Conservation (phyloP, 768 basidiomycete genomes). For the Leccinum variicolor region DNA sequence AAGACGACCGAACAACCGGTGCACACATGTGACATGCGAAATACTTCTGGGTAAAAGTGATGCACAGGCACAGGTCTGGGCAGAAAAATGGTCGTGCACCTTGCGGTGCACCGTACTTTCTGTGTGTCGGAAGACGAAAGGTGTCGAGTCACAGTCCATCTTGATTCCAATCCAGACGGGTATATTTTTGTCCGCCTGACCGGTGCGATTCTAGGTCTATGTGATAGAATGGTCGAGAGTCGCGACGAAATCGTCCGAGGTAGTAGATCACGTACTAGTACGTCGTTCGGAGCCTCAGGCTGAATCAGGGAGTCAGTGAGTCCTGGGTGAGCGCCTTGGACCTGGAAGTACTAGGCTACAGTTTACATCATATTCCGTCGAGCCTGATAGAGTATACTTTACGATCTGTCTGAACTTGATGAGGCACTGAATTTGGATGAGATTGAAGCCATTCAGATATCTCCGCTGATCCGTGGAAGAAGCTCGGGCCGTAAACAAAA, state of each 20-base stretch:
- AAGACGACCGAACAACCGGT: background rate
- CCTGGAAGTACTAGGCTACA: background rate
- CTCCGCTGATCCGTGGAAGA: background rate
- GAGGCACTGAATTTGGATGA: background rate
- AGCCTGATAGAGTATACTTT: background rate
- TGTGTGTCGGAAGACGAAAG: background rate
- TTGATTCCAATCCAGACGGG: background rate
- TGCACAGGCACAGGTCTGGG: background rate
- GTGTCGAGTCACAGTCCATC: background rate
- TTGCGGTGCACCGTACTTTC: no score
- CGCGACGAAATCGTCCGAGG: background rate
- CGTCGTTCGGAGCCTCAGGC: background rate
- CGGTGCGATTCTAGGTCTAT: background rate
- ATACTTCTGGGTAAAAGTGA: background rate
- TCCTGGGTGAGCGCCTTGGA: background rate
- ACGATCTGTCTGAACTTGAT: background rate
- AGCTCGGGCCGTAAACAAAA: no score
- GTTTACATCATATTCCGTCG: background rate
- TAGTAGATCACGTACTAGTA: background rate
- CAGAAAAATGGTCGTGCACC: background rate
- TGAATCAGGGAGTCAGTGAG: no score
- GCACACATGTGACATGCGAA: background rate
- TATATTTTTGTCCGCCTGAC: background rate
- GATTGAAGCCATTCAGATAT: background rate
- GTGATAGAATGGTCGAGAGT: background rate